Conservation (phyloP, 2,329 filamentous ascomycete species). For the Neoscytalidium dimidiatum region DNA sequence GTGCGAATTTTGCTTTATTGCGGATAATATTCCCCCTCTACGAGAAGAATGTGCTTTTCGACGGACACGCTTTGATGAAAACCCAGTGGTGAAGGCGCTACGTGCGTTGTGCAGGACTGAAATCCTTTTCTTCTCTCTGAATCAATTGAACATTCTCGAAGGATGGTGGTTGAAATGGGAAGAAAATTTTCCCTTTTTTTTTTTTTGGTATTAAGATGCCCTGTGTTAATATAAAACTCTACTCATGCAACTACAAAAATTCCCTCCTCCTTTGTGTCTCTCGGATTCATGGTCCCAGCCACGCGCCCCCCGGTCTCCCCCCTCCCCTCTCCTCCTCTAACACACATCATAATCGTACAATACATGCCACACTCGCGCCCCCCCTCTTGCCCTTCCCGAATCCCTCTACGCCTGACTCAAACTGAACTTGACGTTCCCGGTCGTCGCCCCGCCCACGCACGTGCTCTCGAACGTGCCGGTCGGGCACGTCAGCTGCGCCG, state of each 20-base stretch:
- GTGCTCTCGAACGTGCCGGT: constrained; percentile 51
- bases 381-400: too few species aligned
- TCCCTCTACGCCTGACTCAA: constrained; percentile 22
- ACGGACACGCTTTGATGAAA: background rate
- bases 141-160: background rate
- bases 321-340: background rate
- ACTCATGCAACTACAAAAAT: background rate
- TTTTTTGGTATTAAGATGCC: constrained; percentile 1
- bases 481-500: constrained; percentile 54
- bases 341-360: too few species aligned
- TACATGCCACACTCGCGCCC: too few species aligned
- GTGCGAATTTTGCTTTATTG: background rate
- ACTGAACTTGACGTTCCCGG: constrained; percentile 48
- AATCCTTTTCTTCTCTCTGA: background rate
- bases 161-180: background rate
- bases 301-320: background rate
- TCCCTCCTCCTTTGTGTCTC: background rate
- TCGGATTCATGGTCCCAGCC: background rate
- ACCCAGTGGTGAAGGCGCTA: background rate
- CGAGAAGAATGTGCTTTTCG: background rate
- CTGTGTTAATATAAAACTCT: constrained; percentile 13
- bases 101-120: background rate
- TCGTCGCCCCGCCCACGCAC: constrained; percentile 52
- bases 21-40: background rate
- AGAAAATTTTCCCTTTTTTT: background rate